These are phyloP conservation scores for Dryadomyces quercus-mongolicae DNA, from an alignment of 2,329 filamentous ascomycete species.

Conservation along the genomic window DNA sequence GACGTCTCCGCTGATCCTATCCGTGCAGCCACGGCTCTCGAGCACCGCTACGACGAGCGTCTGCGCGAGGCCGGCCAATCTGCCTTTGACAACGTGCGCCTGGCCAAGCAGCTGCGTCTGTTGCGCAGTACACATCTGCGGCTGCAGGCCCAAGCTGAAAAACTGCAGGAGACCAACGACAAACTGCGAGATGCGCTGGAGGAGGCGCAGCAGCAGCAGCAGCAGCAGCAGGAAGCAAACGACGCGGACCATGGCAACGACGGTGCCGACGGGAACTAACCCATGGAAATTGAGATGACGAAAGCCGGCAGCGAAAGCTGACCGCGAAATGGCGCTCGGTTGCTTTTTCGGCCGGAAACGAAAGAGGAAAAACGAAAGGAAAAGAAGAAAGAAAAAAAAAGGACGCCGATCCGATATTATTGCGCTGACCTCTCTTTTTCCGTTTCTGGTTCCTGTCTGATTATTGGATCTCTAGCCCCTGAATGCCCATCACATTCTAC, in stretches of 20 bases:
- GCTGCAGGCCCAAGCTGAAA: neutral
- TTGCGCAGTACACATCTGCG: conserved; percentile 7
- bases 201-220: neutral
- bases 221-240: no score
- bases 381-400: neutral
- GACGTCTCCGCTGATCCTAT: no score
- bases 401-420: neutral
- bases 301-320: no score
- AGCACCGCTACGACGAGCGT: conserved; percentile 14
- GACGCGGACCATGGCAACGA: no score
- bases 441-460: neutral
- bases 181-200: neutral
- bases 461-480: neutral
- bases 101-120: neutral
- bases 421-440: neutral
- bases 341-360: neutral
- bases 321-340: neutral
- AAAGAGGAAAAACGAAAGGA: neutral
- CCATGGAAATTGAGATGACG: no score
- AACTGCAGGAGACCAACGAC: neutral
- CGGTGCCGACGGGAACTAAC: no score
- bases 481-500: neutral
- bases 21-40: conserved; percentile 19
- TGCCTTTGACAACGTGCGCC: conserved; percentile 3
- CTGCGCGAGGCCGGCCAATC: conserved; percentile 5